These are phyloP conservation scores for Fusarium sp. DNA, from an alignment of 2,329 filamentous ascomycete genomes.

Conservation along the genomic window DNA sequence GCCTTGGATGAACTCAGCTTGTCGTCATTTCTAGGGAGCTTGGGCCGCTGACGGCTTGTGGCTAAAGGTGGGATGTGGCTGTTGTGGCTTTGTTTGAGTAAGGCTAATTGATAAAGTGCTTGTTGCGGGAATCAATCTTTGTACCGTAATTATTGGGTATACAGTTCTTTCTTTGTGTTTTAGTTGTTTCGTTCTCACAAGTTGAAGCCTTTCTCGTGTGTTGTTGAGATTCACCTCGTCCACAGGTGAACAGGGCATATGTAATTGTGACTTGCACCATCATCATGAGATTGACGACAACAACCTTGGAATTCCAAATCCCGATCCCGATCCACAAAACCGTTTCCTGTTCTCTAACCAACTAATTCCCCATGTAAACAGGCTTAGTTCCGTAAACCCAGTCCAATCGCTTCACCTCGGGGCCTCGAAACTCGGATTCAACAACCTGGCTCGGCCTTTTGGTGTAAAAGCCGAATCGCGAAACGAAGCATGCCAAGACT, in stretches of 20 bases:
- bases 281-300: constrained; percentile 5
- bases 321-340: background rate
- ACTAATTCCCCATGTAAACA: background rate
- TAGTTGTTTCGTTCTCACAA: background rate
- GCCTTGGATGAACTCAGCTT: constrained; percentile 41
- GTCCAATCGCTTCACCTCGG: background rate
- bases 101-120: background rate
- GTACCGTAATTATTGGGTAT: background rate
- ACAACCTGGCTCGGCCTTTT: constrained; percentile 12
- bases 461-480: constrained; percentile 17
- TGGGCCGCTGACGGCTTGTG: constrained; percentile 19
- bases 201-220: background rate
- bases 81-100: constrained; percentile 2
- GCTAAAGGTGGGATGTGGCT: constrained; percentile 14
- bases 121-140: background rate
- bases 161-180: background rate
- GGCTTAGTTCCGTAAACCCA: background rate
- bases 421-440: background rate
- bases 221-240: background rate
- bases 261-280: background rate
- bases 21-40: constrained; percentile 43
- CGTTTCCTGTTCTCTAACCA: background rate
- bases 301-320: background rate
- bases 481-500: background rate
- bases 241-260: background rate